Conservation (phyloP, 1,284 basidiomycete genomes). For the Uromyces viciae-fabae region DNA sequence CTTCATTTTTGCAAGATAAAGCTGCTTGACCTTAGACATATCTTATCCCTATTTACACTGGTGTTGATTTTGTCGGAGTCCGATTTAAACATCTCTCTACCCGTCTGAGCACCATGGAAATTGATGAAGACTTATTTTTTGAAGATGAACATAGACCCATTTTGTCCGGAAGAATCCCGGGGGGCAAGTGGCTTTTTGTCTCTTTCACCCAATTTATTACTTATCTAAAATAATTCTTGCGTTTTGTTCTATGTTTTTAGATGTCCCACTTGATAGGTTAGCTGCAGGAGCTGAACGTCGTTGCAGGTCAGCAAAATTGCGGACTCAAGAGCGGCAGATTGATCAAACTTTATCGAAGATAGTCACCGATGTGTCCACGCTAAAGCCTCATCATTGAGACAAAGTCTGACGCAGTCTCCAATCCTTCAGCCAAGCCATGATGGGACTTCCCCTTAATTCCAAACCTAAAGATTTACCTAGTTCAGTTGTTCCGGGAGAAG, state of each 20-base stretch:
- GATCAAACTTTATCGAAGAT: background rate
- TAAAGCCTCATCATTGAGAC: background rate
- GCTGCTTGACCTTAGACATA: no score
- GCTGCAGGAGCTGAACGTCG: background rate
- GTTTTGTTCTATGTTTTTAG: slow-evolving; percentile 15
- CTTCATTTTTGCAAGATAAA: no score
- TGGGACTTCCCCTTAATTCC: background rate
- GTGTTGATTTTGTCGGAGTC: no score
- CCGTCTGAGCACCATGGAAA: no score
- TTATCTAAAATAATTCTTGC: no score
- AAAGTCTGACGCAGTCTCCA: background rate
- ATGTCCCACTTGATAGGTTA: background rate
- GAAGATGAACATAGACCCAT: no score
- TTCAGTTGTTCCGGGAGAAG: background rate
- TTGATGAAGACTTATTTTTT: no score
- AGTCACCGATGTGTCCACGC: background rate
- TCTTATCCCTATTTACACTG: no score
- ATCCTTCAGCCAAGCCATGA: background rate
- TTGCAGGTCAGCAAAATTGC: background rate
- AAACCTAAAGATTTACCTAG: background rate
- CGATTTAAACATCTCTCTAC: no score
- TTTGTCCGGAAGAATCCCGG: no score
- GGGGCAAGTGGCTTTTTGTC: no score
- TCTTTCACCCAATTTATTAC: no score
- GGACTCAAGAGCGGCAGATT: background rate